Base-by-base conservation (phyloP, 176 grass and related monocot genomes). In the Zoysia pacifica region DNA sequence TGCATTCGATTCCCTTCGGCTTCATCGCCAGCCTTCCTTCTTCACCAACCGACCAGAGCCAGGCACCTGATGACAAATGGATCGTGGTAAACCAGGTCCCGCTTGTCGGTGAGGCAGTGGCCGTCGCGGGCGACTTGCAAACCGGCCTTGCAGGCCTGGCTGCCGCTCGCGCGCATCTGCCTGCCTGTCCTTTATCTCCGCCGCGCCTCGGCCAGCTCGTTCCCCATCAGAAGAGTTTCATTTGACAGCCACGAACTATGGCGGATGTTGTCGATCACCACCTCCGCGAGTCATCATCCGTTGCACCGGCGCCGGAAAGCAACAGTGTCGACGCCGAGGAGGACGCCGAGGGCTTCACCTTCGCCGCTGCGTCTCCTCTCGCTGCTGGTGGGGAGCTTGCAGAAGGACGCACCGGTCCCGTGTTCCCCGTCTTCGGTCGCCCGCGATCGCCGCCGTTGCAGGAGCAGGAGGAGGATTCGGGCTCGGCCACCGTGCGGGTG, bases 401-500 rank as follows among this genome's bases (percentile, higher is more conserved):
- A 11, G 78, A 19, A 6, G 72, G 58, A 11, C 20, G 66, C 65
- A 39, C 77, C 69, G 55, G 82, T 70, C 76, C 49, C 14, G 76
- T 90, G 76, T 94, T 94, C 87, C 91, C 90, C 8, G 85, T 97
- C 11, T 97, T 94, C 56, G 85, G 86, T 11, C 91, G 87, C 4
- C 75, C 72, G 35, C 10, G 82, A 12, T 84, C 80, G 53, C 73
- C 80, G 48, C 82, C 38, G 54, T 11, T 1, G 13, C 2, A 1
- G 36, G 42, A 51, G 10, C 41, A 15, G 15, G 19, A 68, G 12
- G 75, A 67, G 35, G 51, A 19, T 0, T 12, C 43, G 47, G 61
- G 61, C 63, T 28, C 74, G 68, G 79, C 80, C 11, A 74, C 86
- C 18, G 72, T 47, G 51, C 62, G 76, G 48, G 64, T 84, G 48